Percentiles rank a stretch among this genome's conserved stretches.
phyloP scores from a whole-genome alignment of 2,329 filamentous ascomycete species.

The Penicillium oxalicum region DNA sequence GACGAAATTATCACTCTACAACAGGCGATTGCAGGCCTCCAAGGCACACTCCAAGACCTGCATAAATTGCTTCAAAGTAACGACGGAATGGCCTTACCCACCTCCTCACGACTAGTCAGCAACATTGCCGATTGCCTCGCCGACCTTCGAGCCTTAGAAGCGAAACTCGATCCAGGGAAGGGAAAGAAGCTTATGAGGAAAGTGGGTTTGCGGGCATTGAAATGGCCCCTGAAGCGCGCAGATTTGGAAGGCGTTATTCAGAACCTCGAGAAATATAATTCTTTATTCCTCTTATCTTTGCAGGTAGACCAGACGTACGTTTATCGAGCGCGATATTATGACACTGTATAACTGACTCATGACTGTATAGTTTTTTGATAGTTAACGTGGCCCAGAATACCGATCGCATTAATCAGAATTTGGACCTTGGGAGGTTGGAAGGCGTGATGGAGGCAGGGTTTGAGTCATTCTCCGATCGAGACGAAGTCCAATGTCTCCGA shows the following conservation, averaged over 20 bases:
- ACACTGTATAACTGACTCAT: conserved; percentile 6
- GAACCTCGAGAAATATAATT: conserved; percentile 21
- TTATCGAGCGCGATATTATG: conserved; percentile 5
- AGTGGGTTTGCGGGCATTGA: conserved; percentile 24
- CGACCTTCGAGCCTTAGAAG: conserved; percentile 8
- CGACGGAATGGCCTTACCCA: conserved; percentile 2
- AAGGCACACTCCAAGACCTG: conserved; percentile 11
- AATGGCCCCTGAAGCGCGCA: conserved; percentile 25
- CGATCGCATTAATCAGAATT: neutral
- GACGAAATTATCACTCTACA: conserved; percentile 18
- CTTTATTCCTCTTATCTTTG: conserved; percentile 21
- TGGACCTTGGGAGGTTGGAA: conserved; percentile 8
- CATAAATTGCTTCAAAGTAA: conserved; percentile 8
- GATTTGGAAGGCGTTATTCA: conserved; percentile 19
- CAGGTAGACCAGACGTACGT: conserved; percentile 27
- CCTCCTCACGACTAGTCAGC: conserved; percentile 5
- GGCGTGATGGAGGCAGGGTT: conserved; percentile 5
- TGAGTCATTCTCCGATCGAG: conserved; percentile 9
- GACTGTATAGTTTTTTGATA: conserved; percentile 4
- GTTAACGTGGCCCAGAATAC: conserved; percentile 1
- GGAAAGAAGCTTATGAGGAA: conserved; percentile 15
- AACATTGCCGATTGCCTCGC: conserved; percentile 12
- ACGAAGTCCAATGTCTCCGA: conserved; percentile 19
- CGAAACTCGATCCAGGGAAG: conserved; percentile 12
- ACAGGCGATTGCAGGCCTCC: conserved; percentile 7